Percentiles rank a stretch among this genome's conserved stretches.
Conservation (phyloP, 345 rosid genomes). For the Firmiana major region DNA sequence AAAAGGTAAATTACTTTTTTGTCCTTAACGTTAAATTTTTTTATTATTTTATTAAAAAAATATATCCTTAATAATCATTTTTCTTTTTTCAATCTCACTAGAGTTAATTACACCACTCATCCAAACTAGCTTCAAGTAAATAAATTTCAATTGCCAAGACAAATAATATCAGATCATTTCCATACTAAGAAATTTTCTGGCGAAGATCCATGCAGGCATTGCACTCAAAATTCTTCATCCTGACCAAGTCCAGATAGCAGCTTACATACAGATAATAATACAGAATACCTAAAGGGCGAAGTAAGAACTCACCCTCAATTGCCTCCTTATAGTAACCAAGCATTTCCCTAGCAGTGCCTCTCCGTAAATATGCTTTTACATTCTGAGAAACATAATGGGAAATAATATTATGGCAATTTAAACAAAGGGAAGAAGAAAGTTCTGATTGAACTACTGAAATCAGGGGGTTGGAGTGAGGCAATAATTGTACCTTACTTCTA, state of each 20-base stretch:
- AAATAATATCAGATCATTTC: neutral
- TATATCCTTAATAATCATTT: too few species aligned
- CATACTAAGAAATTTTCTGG: neutral
- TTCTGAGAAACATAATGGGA: conserved; percentile 40
- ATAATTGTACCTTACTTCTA: neutral
- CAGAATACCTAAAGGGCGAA: neutral
- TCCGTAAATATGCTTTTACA: conserved; percentile 84
- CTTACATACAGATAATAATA: neutral
- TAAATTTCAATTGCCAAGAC: too few species aligned
- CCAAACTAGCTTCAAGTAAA: too few species aligned
- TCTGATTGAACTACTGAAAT: neutral
- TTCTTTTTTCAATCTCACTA: too few species aligned
- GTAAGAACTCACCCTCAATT: conserved; percentile 56
- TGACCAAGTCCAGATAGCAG: neutral
- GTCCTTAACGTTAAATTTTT: too few species aligned
- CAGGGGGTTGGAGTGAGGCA: neutral
- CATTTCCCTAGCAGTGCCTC: conserved; percentile 98
- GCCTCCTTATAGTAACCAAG: conserved; percentile 74
- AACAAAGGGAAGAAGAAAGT: neutral
- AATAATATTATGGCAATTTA: neutral
- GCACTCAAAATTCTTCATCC: neutral
- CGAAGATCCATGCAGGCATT: neutral
- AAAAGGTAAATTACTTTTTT: too few species aligned
- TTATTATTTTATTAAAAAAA: too few species aligned
- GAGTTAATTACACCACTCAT: too few species aligned